Percentiles rank a stretch among this genome's conserved stretches.
phyloP scores from a whole-genome alignment of 768 basidiomycete genomes.

The Polyporus arcularius region DNA sequence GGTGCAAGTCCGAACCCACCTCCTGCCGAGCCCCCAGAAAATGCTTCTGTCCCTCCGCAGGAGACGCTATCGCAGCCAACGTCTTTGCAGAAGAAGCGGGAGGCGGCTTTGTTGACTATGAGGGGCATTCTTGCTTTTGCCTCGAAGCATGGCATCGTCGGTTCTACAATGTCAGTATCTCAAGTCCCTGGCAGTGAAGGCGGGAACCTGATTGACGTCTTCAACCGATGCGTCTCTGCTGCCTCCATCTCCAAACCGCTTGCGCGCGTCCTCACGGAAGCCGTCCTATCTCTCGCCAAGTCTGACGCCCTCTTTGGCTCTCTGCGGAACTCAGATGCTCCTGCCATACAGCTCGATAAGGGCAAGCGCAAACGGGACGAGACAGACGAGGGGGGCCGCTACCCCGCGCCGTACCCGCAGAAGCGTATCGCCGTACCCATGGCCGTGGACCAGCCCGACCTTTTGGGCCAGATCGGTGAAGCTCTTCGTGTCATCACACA shows the following conservation, averaged over 20 bases:
- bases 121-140: conserved; percentile 60
- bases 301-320: conserved; percentile 67
- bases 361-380: conserved; percentile 79
- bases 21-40: conserved; percentile 3
- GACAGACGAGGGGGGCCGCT: conserved; percentile 34
- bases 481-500: conserved; percentile 60
- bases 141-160: conserved; percentile 57
- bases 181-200: conserved; percentile 47
- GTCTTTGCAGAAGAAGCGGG: conserved; percentile 42
- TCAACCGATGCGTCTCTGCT: conserved; percentile 49
- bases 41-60: conserved; percentile 8
- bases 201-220: conserved; percentile 56
- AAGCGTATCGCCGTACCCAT: conserved; percentile 36
- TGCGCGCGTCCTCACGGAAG: conserved; percentile 58
- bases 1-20: conserved; percentile 11
- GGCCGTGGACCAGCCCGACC: conserved; percentile 29
- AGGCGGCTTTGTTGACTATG: conserved; percentile 66
- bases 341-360: conserved; percentile 62
- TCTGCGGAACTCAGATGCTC: conserved; percentile 62
- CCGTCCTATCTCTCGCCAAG: conserved; percentile 64
- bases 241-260: conserved; percentile 53
- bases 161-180: conserved; percentile 51
- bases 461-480: conserved; percentile 58
- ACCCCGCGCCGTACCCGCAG: conserved; percentile 15
- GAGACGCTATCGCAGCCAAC: conserved; percentile 12